A percentile compares a stretch with the other conserved stretches of the same genome.
These are phyloP conservation scores for Colletotrichum sp. DNA, from an alignment of 2,329 filamentous ascomycete species.

Conservation along the genomic window DNA sequence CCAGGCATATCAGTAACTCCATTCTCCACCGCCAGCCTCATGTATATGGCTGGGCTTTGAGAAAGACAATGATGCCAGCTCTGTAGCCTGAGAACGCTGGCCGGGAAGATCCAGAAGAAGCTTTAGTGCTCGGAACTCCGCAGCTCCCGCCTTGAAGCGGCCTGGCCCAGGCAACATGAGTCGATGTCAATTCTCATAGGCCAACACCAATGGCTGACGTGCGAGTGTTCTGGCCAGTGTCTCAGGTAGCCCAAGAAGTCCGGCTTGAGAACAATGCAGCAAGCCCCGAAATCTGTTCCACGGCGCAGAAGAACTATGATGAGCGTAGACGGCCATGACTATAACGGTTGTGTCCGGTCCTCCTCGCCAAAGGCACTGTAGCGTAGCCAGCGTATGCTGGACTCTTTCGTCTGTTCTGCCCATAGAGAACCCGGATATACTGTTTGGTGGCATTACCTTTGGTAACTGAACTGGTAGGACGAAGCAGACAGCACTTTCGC, in stretches of 20 bases:
- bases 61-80: background rate
- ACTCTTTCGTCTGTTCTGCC: background rate
- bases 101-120: background rate
- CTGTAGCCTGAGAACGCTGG: background rate
- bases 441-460: background rate
- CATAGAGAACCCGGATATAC: background rate
- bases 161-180: background rate
- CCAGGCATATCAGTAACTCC: no score
- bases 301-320: background rate
- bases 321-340: background rate
- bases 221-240: background rate
- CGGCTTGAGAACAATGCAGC: background rate
- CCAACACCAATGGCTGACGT: background rate
- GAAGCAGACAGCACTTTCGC: background rate
- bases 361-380: background rate
- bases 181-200: background rate
- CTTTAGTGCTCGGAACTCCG: fast-evolving
- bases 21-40: no score
- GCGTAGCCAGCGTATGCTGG: background rate
- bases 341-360: background rate
- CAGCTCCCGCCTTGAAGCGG: background rate
- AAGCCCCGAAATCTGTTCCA: background rate
- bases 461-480: background rate
- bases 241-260: background rate
- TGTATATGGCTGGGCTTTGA: background rate